phyloP scores from a whole-genome alignment of 352 stramenopile genomes.

The Phytopythium chamaehyphon region DNA sequence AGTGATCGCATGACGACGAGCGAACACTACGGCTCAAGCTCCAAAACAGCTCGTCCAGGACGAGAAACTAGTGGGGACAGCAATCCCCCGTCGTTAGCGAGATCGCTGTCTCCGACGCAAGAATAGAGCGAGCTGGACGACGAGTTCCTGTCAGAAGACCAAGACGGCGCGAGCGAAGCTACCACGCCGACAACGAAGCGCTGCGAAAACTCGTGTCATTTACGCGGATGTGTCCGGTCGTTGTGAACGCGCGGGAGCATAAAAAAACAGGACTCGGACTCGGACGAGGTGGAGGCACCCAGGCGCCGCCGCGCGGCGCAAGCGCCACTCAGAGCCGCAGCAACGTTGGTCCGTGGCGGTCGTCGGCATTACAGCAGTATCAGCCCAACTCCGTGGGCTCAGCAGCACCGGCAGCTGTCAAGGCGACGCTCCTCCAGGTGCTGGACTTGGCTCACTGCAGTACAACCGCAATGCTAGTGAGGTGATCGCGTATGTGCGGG shows the following conservation, averaged over 20 bases:
- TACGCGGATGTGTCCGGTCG: constrained; percentile 14
- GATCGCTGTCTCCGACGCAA: not conserved
- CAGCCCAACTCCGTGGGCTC: no score
- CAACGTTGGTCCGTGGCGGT: no score
- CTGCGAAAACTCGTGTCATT: constrained; percentile 24
- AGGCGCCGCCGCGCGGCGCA: no score
- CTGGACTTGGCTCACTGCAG: constrained; percentile 28
- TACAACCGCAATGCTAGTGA: constrained; percentile 15
- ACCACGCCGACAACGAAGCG: constrained; percentile 1
- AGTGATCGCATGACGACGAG: not conserved
- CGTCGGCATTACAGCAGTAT: no score
- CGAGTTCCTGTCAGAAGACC: constrained; percentile 5
- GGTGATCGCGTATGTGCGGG: constrained; percentile 42
- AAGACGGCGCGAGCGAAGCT: not conserved
- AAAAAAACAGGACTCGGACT: no score
- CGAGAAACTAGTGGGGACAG: not conserved
- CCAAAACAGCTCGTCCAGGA: not conserved
- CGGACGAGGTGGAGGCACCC: no score
- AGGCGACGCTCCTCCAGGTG: constrained; percentile 43
- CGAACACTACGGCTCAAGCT: not conserved
- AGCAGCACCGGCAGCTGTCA: no score
- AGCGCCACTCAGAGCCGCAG: no score
- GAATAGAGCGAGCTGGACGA: constrained; percentile 6
- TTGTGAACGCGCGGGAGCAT: not conserved
- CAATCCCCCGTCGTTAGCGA: not conserved